phyloP scores from a whole-genome alignment of 345 rosid species.

The Gynandropsis gynandra region DNA sequence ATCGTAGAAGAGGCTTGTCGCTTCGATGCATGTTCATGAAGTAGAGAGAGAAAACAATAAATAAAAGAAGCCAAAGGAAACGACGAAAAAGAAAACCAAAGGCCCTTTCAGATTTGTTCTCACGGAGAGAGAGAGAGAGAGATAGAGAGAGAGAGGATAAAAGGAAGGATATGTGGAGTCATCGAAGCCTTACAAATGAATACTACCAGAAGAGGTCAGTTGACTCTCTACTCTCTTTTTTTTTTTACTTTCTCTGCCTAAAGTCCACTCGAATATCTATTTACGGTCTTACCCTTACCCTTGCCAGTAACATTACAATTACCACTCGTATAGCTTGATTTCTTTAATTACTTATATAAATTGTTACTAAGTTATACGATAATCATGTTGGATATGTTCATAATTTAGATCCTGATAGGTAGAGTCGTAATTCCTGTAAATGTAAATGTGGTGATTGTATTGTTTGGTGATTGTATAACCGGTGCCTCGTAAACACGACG shows the following conservation, averaged over 20 bases:
- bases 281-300: conserved; percentile 18
- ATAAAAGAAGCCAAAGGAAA: too few species aligned
- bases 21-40: conserved; percentile 12
- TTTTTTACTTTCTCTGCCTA: background rate
- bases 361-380: too few species aligned
- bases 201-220: conserved; percentile 44
- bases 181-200: conserved; percentile 64
- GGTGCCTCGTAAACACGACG: too few species aligned
- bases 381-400: too few species aligned
- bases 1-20: conserved; percentile 9
- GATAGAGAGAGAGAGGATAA: background rate
- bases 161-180: conserved; percentile 54
- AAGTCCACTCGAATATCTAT: conserved; percentile 18
- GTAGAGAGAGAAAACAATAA: background rate
- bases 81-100: conserved; percentile 21
- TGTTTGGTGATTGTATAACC: too few species aligned
- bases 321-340: too few species aligned
- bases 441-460: too few species aligned
- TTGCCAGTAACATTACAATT: too few species aligned
- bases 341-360: too few species aligned
- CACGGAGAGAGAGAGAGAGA: conserved; percentile 19
- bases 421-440: too few species aligned
- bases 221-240: conserved; percentile 45
- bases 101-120: conserved; percentile 26
- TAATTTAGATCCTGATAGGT: too few species aligned